phyloP scores from a whole-genome alignment of 257 asterid genomes.

The Jaltomata sinuosa region DNA sequence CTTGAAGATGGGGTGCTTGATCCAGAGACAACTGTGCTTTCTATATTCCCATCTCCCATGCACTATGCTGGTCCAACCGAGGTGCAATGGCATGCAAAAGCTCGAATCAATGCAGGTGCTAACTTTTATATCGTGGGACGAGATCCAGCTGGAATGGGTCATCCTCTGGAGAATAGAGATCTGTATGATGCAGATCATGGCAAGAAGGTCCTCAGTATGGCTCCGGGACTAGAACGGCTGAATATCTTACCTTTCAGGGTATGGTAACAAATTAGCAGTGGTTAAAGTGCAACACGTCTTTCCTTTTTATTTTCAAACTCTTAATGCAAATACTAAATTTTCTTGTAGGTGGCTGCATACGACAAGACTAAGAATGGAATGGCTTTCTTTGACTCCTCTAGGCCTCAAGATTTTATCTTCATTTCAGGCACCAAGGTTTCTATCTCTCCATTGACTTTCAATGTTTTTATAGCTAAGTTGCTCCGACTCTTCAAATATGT shows the following conservation, averaged over 20 bases:
- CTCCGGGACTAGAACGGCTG: constrained; percentile 84
- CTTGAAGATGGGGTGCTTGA: background rate
- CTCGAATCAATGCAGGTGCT: constrained; percentile 90
- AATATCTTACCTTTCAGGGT: constrained; percentile 91
- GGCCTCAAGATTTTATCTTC: background rate
- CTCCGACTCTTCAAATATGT: background rate
- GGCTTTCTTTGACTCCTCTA: constrained; percentile 55
- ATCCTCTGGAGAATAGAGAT: constrained; percentile 80
- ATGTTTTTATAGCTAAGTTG: background rate
- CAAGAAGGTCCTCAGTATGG: constrained; percentile 87
- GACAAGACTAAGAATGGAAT: constrained; percentile 75
- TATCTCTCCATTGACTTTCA: background rate
- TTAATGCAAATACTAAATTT: background rate
- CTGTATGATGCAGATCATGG: constrained; percentile 93
- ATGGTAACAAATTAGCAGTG: background rate
- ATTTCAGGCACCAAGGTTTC: background rate
- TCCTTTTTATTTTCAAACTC: background rate
- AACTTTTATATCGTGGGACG: constrained; percentile 86
- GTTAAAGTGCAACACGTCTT: background rate
- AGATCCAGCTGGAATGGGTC: constrained; percentile 96
- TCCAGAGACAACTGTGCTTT: constrained; percentile 84
- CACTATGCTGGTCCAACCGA: constrained; percentile 97
- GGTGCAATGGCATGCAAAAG: constrained; percentile 98
- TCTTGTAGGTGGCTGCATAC: constrained; percentile 79
- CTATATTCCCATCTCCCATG: constrained; percentile 97